These are phyloP conservation scores for Fusarium drepaniforme DNA, from an alignment of 2,329 filamentous ascomycete species.

Conservation along the genomic window DNA sequence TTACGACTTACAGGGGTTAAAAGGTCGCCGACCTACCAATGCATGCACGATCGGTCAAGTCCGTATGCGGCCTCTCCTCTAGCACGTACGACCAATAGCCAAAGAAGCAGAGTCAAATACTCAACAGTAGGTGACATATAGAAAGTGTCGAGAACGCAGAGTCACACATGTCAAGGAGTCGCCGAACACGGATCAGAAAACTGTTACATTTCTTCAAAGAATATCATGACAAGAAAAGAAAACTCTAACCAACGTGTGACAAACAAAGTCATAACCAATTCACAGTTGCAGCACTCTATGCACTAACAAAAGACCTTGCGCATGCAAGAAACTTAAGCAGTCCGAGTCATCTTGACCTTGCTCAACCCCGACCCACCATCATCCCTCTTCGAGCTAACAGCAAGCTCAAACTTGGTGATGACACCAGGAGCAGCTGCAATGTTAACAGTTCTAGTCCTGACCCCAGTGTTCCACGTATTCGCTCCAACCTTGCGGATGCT, in stretches of 20 bases:
- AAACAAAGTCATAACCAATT: not conserved
- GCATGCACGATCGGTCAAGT: not conserved
- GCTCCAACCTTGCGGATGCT: constrained; percentile 22
- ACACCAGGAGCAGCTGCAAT: constrained; percentile 9
- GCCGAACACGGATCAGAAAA: not conserved
- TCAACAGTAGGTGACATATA: not conserved
- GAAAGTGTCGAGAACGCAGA: not conserved
- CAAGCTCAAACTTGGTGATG: constrained; percentile 21
- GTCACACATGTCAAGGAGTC: not conserved
- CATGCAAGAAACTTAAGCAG: not conserved
- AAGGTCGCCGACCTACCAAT: not conserved
- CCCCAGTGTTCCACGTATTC: constrained; percentile 14
- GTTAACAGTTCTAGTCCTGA: constrained; percentile 1
- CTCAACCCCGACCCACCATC: constrained; percentile 19
- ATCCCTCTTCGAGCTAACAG: constrained; percentile 21
- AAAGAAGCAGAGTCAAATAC: not conserved
- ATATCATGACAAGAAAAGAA: not conserved
- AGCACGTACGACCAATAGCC: not conserved
- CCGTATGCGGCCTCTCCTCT: not conserved
- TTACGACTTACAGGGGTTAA: not conserved
- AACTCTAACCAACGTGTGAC: not conserved
- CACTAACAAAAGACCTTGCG: not conserved
- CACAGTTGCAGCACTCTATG: not conserved
- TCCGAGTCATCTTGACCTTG: constrained; percentile 24
- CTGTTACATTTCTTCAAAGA: not conserved